phyloP scores from a whole-genome alignment of 164 flowering plant genomes.

The Sextonia rubra region DNA sequence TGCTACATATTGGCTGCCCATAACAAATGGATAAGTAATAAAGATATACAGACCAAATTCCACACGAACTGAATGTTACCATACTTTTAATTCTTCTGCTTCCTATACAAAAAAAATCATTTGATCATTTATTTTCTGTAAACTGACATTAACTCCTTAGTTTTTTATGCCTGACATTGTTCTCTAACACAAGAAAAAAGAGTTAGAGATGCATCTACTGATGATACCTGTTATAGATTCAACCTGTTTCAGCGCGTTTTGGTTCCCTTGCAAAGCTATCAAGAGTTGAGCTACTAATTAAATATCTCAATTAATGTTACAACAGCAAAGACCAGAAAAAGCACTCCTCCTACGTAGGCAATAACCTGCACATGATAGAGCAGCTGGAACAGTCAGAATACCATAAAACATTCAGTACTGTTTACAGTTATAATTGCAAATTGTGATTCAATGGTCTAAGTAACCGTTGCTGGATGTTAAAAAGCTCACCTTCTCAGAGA shows the following conservation, averaged over 20 bases:
- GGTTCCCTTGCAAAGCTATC: background rate
- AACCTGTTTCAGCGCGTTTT: background rate
- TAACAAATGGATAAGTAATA: no score
- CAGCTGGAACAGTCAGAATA: background rate
- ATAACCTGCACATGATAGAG: slow-evolving; percentile 41
- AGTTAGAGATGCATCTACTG: background rate
- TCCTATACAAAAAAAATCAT: no score
- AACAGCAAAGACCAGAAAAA: slow-evolving; percentile 82
- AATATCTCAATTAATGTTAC: slow-evolving; percentile 75
- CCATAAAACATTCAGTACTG: background rate
- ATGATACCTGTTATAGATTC: background rate
- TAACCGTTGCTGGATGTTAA: background rate
- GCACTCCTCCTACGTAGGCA: slow-evolving; percentile 78
- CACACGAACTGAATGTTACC: no score
- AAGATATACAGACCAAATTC: no score
- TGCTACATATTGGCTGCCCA: no score
- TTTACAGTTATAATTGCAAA: background rate
- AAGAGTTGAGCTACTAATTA: slow-evolving; percentile 18
- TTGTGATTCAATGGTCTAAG: background rate
- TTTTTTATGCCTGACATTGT: no score
- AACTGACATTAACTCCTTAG: no score
- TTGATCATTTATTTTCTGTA: no score
- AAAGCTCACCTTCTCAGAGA: slow-evolving; percentile 81
- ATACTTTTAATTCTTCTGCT: no score
- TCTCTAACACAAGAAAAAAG: background rate